Percentiles rank a stretch among this genome's conserved stretches.
These are phyloP conservation scores for Udeniomyces megalosporus DNA, from an alignment of 768 basidiomycete species.

Conservation along the genomic window DNA sequence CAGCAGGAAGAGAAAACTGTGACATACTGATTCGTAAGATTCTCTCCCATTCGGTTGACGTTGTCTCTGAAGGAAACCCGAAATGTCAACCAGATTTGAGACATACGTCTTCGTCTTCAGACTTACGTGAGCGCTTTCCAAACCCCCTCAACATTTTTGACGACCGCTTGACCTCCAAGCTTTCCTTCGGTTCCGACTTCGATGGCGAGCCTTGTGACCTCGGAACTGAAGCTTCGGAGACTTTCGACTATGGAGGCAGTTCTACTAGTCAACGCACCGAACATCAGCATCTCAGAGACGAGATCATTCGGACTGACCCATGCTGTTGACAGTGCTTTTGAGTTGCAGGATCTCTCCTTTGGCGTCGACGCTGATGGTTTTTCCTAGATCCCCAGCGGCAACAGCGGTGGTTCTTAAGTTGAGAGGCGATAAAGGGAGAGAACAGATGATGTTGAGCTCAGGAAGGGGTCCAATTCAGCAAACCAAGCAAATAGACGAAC, in stretches of 20 bases:
- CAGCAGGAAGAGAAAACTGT: background rate
- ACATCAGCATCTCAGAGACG: too few species aligned
- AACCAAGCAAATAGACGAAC: background rate
- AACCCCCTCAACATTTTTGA: conserved; percentile 16
- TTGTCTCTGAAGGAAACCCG: too few species aligned
- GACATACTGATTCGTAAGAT: too few species aligned
- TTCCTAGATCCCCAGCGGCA: conserved; percentile 64
- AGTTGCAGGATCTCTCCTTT: conserved; percentile 84
- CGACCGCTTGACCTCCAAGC: conserved; percentile 58
- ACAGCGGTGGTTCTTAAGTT: conserved; percentile 40
- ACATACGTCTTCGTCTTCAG: too few species aligned
- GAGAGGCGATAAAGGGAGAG: background rate
- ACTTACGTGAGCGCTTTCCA: conserved; percentile 18
- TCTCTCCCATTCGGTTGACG: conserved; percentile 15
- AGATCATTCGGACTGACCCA: conserved; percentile 15
- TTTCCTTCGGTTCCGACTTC: conserved; percentile 97
- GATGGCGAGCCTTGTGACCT: conserved; percentile 49
- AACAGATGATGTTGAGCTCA: background rate
- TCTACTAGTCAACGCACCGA: too few species aligned
- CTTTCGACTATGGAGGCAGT: conserved; percentile 15
- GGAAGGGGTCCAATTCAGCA: background rate
- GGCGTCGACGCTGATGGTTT: conserved; percentile 78
- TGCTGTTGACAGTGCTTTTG: conserved; percentile 33
- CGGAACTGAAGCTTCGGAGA: conserved; percentile 29
- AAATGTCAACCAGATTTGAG: too few species aligned